Percentiles rank a stretch among this genome's conserved stretches.
Evolutionary conservation across 345 rosid species (phyloP).

Genomic region (Camelina neglecta): DNA sequence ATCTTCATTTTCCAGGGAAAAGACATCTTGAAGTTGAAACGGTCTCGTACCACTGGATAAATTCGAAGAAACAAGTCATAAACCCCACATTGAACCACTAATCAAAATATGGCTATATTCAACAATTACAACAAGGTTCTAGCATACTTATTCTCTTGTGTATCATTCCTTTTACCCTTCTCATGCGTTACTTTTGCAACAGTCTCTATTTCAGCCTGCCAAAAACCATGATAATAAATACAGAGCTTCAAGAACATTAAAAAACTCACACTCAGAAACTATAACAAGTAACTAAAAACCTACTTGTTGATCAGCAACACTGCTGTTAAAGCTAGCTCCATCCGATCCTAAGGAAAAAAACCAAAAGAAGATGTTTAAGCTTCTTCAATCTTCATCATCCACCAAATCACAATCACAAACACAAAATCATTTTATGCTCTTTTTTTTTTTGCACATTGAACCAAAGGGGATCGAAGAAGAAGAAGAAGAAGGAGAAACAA

Average conservation of each 20-base stretch:
- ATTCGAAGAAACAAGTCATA: background rate
- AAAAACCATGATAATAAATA: constrained; percentile 36
- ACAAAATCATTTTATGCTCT: background rate
- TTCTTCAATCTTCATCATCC: background rate
- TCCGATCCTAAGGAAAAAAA: constrained; percentile 62
- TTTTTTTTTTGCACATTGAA: background rate
- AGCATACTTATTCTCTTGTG: constrained; percentile 70
- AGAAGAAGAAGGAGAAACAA: constrained; percentile 11
- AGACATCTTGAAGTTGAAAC: constrained; percentile 91
- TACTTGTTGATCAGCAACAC: constrained; percentile 95
- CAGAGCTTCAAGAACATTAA: constrained; percentile 20
- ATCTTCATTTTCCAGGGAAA: constrained; percentile 91
- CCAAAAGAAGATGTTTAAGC: constrained; percentile 21
- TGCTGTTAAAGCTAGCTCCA: constrained; percentile 87
- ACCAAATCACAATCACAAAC: background rate
- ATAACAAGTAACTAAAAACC: constrained; percentile 41
- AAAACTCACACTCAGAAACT: constrained; percentile 3
- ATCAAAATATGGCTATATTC: background rate
- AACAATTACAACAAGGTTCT: constrained; percentile 20
- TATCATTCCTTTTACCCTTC: constrained; percentile 79
- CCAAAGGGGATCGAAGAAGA: constrained; percentile 9
- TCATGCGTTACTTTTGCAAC: constrained; percentile 95
- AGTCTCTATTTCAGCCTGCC: constrained; percentile 91
- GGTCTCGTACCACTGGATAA: constrained; percentile 69
- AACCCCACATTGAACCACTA: background rate